Conservation (phyloP, 768 basidiomycete genomes). For the Hygrocybe punicea region DNA sequence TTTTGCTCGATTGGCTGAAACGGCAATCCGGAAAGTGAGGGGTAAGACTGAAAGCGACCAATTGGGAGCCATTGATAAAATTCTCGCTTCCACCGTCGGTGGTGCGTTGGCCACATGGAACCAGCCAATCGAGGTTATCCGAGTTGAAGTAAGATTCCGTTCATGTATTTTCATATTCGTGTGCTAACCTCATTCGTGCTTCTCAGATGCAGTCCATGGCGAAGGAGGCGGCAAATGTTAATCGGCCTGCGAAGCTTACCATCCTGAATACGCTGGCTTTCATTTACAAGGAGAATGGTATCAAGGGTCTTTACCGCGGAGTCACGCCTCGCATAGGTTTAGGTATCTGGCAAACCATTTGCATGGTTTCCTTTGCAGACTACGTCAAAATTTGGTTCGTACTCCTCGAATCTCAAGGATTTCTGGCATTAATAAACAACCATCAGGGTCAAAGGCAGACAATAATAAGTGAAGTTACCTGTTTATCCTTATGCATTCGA, state of each 20-base stretch:
- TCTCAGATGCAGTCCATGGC: slow-evolving; percentile 98
- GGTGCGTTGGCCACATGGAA: slow-evolving; percentile 99
- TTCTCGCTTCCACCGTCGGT: slow-evolving; percentile 80
- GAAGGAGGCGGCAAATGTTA: slow-evolving; percentile 67
- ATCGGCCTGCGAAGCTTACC: slow-evolving; percentile 88
- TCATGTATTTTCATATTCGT: not conserved
- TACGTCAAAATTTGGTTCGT: slow-evolving; percentile 84
- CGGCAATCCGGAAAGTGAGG: slow-evolving; percentile 66
- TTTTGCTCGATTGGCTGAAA: slow-evolving; percentile 90
- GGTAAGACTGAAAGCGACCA: slow-evolving; percentile 78
- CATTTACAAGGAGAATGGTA: slow-evolving; percentile 94
- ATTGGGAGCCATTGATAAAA: slow-evolving; percentile 78
- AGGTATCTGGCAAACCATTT: slow-evolving; percentile 95
- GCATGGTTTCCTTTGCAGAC: slow-evolving; percentile 98
- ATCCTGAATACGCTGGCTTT: slow-evolving; percentile 89
- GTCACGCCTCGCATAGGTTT: slow-evolving; percentile 96
- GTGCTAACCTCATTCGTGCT: slow-evolving; percentile 9
- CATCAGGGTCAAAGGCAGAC: slow-evolving; percentile 52
- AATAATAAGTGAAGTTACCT: slow-evolving; percentile 13
- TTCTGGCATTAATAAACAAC: slow-evolving; percentile 11
- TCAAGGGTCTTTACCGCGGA: slow-evolving; percentile 95
- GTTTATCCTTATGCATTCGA: not conserved
- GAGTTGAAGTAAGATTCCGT: slow-evolving; percentile 72
- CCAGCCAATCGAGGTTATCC: slow-evolving; percentile 96
- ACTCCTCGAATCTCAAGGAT: not conserved